These are phyloP conservation scores for Capronia coronata DNA, from an alignment of 2,329 filamentous ascomycete species.

Conservation along the genomic window DNA sequence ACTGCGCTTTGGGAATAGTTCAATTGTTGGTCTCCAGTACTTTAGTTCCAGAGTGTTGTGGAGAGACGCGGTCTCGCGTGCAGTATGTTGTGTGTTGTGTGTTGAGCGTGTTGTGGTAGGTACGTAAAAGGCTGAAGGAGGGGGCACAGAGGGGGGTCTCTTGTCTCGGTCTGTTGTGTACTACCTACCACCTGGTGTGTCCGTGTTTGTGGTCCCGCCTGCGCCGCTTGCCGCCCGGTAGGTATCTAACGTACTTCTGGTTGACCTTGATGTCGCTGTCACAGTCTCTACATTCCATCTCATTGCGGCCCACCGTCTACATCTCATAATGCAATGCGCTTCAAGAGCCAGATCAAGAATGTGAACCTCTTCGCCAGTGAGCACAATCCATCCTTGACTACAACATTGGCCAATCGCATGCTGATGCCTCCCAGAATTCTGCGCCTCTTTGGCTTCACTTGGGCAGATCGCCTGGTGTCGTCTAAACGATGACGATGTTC, in stretches of 20 bases:
- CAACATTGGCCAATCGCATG: slow-evolving; percentile 13
- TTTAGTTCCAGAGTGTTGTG: neutral
- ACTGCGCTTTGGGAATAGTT: neutral
- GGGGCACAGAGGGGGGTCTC: no score
- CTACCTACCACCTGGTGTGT: neutral
- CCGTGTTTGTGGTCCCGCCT: neutral
- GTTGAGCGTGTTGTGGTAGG: no score
- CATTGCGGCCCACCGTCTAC: neutral
- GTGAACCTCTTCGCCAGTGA: slow-evolving; percentile 49
- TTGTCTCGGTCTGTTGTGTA: no score
- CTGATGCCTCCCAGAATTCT: slow-evolving; percentile 45
- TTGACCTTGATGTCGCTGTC: neutral
- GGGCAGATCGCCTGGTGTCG: slow-evolving; percentile 88
- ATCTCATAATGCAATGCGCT: slow-evolving; percentile 40
- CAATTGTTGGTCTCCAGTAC: no score
- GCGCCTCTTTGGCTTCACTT: slow-evolving; percentile 56
- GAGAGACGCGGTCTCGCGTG: neutral
- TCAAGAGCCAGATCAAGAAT: slow-evolving; percentile 48
- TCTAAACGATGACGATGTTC: slow-evolving; percentile 76
- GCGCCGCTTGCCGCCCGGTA: neutral
- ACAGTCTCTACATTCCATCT: no score
- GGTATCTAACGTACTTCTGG: neutral
- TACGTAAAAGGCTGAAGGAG: no score
- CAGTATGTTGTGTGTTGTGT: no score
- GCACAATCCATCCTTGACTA: slow-evolving; percentile 23